Base-by-base conservation (phyloP, 2,329 filamentous ascomycete genomes). In the Monilinia fructigena region DNA sequence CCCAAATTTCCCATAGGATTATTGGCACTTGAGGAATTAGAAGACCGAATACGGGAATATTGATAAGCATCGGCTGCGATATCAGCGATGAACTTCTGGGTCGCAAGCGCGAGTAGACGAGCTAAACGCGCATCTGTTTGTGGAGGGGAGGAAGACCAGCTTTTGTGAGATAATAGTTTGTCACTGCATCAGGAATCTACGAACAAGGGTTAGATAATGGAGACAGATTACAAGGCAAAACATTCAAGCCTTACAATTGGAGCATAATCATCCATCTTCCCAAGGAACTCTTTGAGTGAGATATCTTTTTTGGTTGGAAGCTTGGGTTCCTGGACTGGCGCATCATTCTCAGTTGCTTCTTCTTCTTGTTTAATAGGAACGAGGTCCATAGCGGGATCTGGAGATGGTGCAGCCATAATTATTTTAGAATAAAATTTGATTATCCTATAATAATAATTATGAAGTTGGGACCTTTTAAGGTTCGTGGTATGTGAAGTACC, bases 31-130 rank as follows among this genome's bases (percentile, higher is more conserved):
- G 85, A 88, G 67, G 89, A 93, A 76, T 95, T 96, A 28, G 91
- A 94, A n/a, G 92, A 91, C 52, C 95, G 89, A 75, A 99, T 98
- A 63, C 94, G 92, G 68, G 90, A 93, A 83, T 97, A 98, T 79
- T 99, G 95, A 78, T 99, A 99, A 3, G 95, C 93, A 78, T 99
- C 95, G 66, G 95, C 93, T 1, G 95, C 95, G 71, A 99, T 92
- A 78, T 99, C 95, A 67, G 95, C 93, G 74, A 99, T 91, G 82
- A 99, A 99, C 77, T 99, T 99, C 77, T 99, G 95, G 0, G 95
- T 97, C n/a, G 95, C 95, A 11, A 99, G 90, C 2, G 95, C 94
- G 54, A 99, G 89, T 3, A 99, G 89, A 58, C 94, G 92, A 28
- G 94, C 92, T 38, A 99, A 90, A 67, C 93, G 92, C 26, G 89